Conservation (phyloP, 1,284 basidiomycete genomes). For the Meira nashicola region DNA sequence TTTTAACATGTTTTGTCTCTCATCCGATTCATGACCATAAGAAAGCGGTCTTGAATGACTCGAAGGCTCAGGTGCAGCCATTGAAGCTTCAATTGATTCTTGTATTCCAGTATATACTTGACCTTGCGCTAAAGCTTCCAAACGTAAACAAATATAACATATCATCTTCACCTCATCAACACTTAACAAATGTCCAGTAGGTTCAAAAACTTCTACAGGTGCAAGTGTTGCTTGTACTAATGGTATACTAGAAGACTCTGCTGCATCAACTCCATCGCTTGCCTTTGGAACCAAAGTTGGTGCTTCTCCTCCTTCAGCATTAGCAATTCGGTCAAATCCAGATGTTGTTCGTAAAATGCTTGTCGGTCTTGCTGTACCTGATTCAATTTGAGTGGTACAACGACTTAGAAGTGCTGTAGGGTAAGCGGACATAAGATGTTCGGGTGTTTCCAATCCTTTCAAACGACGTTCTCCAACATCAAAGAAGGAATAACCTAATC, state of each 20-base stretch:
- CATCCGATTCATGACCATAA: not conserved
- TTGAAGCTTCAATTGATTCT: not conserved
- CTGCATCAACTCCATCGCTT: not conserved
- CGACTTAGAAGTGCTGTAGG: slow-evolving; percentile 72
- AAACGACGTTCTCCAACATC: slow-evolving; percentile 83
- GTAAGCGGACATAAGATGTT: slow-evolving; percentile 78
- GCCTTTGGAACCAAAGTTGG: not conserved
- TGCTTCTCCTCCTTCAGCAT: slow-evolving; percentile 50
- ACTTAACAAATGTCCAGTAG: slow-evolving; percentile 62
- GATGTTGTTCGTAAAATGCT: slow-evolving; percentile 36
- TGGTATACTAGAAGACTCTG: not conserved
- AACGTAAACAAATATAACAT: slow-evolving; percentile 69
- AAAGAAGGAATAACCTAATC: slow-evolving; percentile 70
- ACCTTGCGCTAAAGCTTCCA: slow-evolving; percentile 72
- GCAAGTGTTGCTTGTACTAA: not conserved
- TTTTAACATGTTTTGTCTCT: not conserved
- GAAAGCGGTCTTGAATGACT: not conserved
- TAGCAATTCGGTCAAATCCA: not conserved
- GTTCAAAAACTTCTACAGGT: slow-evolving; percentile 50
- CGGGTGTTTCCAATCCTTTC: slow-evolving; percentile 76
- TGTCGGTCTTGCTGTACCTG: slow-evolving; percentile 52
- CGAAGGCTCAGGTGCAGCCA: not conserved
- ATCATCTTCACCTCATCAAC: slow-evolving; percentile 74
- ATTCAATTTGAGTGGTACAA: slow-evolving; percentile 59
- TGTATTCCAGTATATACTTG: slow-evolving; percentile 57